These are phyloP conservation scores for Biscogniauxia sp. DNA, from an alignment of 2,329 filamentous ascomycete species.

Conservation along the genomic window DNA sequence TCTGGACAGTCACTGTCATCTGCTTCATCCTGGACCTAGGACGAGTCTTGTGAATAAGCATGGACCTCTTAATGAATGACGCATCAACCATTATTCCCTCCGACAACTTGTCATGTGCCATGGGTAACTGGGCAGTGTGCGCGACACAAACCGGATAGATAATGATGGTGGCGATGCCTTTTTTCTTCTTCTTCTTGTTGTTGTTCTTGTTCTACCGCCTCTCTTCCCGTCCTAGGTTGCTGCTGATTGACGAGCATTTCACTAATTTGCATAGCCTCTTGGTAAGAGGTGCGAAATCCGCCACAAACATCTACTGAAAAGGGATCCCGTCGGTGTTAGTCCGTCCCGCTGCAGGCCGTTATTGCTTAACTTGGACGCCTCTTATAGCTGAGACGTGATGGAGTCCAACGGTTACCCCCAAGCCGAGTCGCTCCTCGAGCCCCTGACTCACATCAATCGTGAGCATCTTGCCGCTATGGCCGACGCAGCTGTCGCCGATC, in stretches of 20 bases:
- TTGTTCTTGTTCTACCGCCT: slow-evolving; percentile 1
- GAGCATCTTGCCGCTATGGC: slow-evolving; percentile 43
- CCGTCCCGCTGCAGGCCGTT: slow-evolving; percentile 15
- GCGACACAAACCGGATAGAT: neutral
- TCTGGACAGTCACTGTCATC: neutral
- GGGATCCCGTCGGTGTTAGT: slow-evolving; percentile 14
- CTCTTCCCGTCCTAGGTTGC: neutral
- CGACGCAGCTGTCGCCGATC: slow-evolving; percentile 45
- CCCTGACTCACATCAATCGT: slow-evolving; percentile 31
- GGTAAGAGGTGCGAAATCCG: slow-evolving; percentile 8
- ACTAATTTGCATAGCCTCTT: slow-evolving; percentile 20
- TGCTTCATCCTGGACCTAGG: neutral
- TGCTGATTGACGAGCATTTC: neutral
- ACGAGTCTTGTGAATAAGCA: neutral
- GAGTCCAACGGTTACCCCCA: slow-evolving; percentile 33
- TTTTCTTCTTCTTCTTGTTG: neutral
- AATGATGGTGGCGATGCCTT: slow-evolving; percentile 9
- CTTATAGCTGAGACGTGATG: slow-evolving; percentile 23
- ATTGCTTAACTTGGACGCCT: slow-evolving; percentile 15
- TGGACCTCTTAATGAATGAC: neutral
- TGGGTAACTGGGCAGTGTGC: neutral
- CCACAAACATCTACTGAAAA: slow-evolving; percentile 12
- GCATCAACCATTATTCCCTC: neutral
- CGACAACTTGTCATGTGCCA: neutral
- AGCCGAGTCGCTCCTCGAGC: slow-evolving; percentile 33